Base-by-base conservation (phyloP, 2,329 filamentous ascomycete genomes). In the Penicillium sp. region DNA sequence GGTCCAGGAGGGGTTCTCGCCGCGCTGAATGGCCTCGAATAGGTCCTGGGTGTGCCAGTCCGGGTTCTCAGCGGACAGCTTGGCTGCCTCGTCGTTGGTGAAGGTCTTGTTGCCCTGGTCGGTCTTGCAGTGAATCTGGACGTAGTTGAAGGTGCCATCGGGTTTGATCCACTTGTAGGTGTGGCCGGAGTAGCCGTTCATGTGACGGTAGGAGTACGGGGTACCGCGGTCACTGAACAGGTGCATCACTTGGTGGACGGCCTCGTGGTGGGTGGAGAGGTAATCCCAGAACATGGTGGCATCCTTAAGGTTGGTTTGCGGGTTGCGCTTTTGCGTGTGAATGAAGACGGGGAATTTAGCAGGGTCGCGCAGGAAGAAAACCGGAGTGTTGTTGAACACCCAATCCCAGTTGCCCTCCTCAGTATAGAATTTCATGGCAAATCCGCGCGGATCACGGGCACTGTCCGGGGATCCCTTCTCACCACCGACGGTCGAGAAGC, bases 401-500 rank as follows among this genome's bases (percentile, higher is more conserved):
- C 86, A 79, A 66, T 89, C 87, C 81, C 83, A 88, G 64, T 89
- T 89, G n/a, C 87, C 87, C 64, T 90, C 84, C 18, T 87, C 83
- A 0, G 88, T 90, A 37, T 86, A 81, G 74, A 91, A 88, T 74
- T 90, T 91, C 61, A 89, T 79, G 1, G 86, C 81, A 66, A 91
- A 90, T 0, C 89, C 89, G 66, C 87, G 79, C 10, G 87, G 87
- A 62, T 92, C 88, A 57, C 89, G 84, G 32, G 86, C 87, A 61
- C 83, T 85, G 66, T 91, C 88, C 55, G 87, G 81, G 4, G 85
- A 89, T 7, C 88, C 88, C 56, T 84, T 84, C 72, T 90, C 87
- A 57, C 88, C 87, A 68, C 88, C 87, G 5, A 91, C 88, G 2
- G 89, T 92, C 0, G 87, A 90, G 74, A 92, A 90, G 4, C 89